Evolutionary conservation across 805 yeast genomes (phyloP), one percentile per base, ranked within the genome.

Genomic region (Candida insectalens): DNA sequence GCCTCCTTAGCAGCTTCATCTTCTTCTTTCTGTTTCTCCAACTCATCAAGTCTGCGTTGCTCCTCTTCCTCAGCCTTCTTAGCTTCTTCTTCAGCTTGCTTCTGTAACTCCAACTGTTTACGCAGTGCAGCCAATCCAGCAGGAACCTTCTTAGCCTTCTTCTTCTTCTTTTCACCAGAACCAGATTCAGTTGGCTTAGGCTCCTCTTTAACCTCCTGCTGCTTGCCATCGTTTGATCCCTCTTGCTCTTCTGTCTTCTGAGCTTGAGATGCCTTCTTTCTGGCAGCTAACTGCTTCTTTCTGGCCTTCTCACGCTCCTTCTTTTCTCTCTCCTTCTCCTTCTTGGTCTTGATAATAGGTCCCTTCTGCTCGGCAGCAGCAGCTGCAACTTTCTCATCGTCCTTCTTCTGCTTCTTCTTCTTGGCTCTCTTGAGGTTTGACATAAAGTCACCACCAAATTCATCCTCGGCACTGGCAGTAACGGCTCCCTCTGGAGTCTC

Each of bases 271-370:
- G 73, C 76, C 60, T 85, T 87, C 73, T 85, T 87, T 61, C 76
- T 80, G 35, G 77, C 82, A 29, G 95, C 95, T 39, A 77, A 73
- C 47, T 84, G 94, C 63, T 84, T 87, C 79, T 89, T 89, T 59
- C 77, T 71, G 47, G 79, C 83, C 68, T 89, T 89, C 55, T 83
- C 94, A 44, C 74, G 76, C 58, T 88, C 95, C 59, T 89, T 94
- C 75, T 83, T 84, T 60, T 92, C 95, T 65, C 79, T 88, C 64
- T 89, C 94, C 62, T 82, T 83, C 52, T 83, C 97, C 62, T 89
- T 87, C 72, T 89, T 92, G 37, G 89, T 75, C 60, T 88, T 85
- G 52, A 87, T 67, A 43, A 75, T 71, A 31, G 89, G 85, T 20
- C 73, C 85, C 36, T 51, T 50, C 25, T 46, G 48, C 35, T 41